These are phyloP conservation scores for Rubia tinctorum DNA, from an alignment of 305 asterid species.

Conservation along the genomic window DNA sequence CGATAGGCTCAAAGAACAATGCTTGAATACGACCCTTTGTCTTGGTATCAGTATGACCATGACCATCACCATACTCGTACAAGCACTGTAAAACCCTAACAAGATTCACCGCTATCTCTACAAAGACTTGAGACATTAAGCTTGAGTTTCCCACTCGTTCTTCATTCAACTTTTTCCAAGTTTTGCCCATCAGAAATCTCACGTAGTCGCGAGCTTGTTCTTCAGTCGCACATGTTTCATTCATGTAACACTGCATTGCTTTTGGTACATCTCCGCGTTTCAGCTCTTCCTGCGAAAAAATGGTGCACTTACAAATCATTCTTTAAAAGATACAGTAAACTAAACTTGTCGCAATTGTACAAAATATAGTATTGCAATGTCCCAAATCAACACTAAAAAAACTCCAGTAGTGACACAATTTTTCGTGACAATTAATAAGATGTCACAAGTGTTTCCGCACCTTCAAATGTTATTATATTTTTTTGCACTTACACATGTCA, in stretches of 20 bases:
- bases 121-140: slow-evolving; percentile 13
- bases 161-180: slow-evolving; percentile 33
- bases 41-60: slow-evolving; percentile 3
- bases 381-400: too few species aligned
- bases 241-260: slow-evolving; percentile 35
- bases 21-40: not conserved
- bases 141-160: not conserved
- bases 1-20: not conserved
- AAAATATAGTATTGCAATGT: too few species aligned
- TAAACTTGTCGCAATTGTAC: too few species aligned
- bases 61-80: slow-evolving; percentile 63
- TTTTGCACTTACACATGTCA: too few species aligned
- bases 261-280: slow-evolving; percentile 31
- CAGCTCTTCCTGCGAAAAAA: slow-evolving; percentile 22
- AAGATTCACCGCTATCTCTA: slow-evolving; percentile 17
- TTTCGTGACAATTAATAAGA: too few species aligned
- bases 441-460: too few species aligned
- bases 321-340: too few species aligned
- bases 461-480: too few species aligned
- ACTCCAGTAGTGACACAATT: too few species aligned
- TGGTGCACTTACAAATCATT: too few species aligned
- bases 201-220: slow-evolving; percentile 23
- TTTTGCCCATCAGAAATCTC: slow-evolving; percentile 18
- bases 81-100: slow-evolving; percentile 37
- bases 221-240: slow-evolving; percentile 16